Evolutionary conservation across 2,329 filamentous ascomycete species (phyloP).

Genomic region (Botrytis fabae): DNA sequence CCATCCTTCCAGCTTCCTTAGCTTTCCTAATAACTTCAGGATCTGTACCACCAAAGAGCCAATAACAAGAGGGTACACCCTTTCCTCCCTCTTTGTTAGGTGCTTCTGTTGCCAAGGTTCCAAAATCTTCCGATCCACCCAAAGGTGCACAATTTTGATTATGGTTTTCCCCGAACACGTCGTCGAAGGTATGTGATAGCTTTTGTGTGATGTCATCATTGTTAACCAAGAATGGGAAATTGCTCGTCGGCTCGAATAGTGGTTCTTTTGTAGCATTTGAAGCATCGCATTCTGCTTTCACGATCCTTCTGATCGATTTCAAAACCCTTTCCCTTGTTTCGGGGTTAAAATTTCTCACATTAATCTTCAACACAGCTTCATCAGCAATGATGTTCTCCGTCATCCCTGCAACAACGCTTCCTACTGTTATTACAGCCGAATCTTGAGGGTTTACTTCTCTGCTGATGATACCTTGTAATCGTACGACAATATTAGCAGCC

Average conservation of each 20-base stretch:
- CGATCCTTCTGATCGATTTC: slow-evolving; percentile 45
- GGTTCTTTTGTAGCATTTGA: slow-evolving; percentile 46
- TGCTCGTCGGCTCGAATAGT: slow-evolving; percentile 26
- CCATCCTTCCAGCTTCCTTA: slow-evolving; percentile 24
- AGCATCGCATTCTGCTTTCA: slow-evolving; percentile 51
- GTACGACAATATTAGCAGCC: slow-evolving; percentile 46
- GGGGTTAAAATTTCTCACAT: slow-evolving; percentile 43
- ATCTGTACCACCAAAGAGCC: slow-evolving; percentile 48
- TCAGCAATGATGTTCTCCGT: slow-evolving; percentile 50
- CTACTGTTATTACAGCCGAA: slow-evolving; percentile 48
- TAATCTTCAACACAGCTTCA: slow-evolving; percentile 45
- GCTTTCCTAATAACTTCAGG: slow-evolving; percentile 24
- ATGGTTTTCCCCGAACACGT: slow-evolving; percentile 32
- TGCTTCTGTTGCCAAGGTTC: slow-evolving; percentile 50
- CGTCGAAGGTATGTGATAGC: slow-evolving; percentile 25
- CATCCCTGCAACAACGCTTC: slow-evolving; percentile 46
- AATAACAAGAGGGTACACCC: slow-evolving; percentile 40
- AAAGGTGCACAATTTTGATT: slow-evolving; percentile 25
- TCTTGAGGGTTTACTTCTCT: slow-evolving; percentile 45
- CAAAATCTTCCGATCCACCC: slow-evolving; percentile 39
- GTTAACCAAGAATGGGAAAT: slow-evolving; percentile 35
- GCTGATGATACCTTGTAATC: slow-evolving; percentile 45
- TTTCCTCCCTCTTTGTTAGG: slow-evolving; percentile 33
- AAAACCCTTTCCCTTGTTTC: slow-evolving; percentile 43
- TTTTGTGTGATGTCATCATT: slow-evolving; percentile 27